Conservation (phyloP, 345 rosid species). For the Brassica nigra region DNA sequence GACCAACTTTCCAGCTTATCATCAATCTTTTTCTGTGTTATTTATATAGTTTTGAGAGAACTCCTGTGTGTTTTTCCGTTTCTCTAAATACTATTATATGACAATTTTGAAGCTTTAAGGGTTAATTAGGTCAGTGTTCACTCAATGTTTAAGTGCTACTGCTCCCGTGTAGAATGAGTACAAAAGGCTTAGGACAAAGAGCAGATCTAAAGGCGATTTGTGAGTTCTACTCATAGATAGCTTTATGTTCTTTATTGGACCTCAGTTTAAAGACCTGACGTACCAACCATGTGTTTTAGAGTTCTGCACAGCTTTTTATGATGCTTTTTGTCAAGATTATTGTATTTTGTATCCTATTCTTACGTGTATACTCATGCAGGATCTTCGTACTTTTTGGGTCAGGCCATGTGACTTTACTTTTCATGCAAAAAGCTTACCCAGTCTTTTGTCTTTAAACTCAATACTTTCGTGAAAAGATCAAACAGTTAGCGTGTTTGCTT, state of each 20-base stretch:
- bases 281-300: constrained; percentile 45
- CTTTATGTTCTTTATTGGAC: constrained; percentile 38
- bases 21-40: constrained; percentile 3
- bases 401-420: constrained; percentile 47
- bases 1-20: background rate
- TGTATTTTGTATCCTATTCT: constrained; percentile 31
- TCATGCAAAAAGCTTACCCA: constrained; percentile 45
- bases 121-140: constrained; percentile 19
- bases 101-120: constrained; percentile 9
- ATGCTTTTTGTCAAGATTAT: constrained; percentile 39
- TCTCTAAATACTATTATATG: constrained; percentile 7
- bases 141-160: constrained; percentile 18
- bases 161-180: constrained; percentile 22
- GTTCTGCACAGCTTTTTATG: constrained; percentile 42
- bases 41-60: background rate
- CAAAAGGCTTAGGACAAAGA: constrained; percentile 36
- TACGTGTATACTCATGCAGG: constrained; percentile 48
- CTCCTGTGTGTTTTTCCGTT: constrained; percentile 3
- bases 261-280: constrained; percentile 38
- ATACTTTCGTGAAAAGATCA: constrained; percentile 34
- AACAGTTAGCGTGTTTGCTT: constrained; percentile 25
- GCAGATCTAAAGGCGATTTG: constrained; percentile 43
- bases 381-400: constrained; percentile 36
- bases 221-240: constrained; percentile 34
- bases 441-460: constrained; percentile 39